Conservation (phyloP, 106 monocot species). For the Agapanthus africanus region DNA sequence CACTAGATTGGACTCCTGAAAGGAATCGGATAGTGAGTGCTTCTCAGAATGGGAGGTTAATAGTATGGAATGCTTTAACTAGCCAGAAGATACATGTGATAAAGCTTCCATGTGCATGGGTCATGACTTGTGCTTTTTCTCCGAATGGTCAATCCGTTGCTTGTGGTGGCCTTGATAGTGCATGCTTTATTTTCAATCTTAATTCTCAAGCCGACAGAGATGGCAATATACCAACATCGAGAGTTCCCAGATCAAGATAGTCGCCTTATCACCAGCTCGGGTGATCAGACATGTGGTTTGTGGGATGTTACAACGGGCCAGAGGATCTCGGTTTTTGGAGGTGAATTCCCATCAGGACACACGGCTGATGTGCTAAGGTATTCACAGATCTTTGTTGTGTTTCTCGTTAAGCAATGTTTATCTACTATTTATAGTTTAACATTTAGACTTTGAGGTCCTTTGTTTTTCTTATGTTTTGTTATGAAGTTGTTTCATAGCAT, state of each 20-base stretch:
- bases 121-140: slow-evolving; percentile 91
- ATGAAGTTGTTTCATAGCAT: too few species aligned
- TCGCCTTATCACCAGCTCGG: slow-evolving; percentile 79
- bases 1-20: slow-evolving; percentile 88
- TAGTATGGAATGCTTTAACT: slow-evolving; percentile 99
- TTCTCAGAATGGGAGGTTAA: slow-evolving; percentile 86
- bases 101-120: slow-evolving; percentile 86
- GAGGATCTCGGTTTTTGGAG: slow-evolving; percentile 85
- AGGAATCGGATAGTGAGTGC: slow-evolving; percentile 94
- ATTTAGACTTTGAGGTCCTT: too few species aligned
- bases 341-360: slow-evolving; percentile 98
- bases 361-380: slow-evolving; percentile 90
- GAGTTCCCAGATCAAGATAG: slow-evolving; percentile 80
- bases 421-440: too few species aligned
- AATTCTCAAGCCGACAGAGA: slow-evolving; percentile 74
- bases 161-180: slow-evolving; percentile 91
- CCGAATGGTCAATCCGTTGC: slow-evolving; percentile 90
- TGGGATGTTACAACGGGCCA: slow-evolving; percentile 98
- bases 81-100: slow-evolving; percentile 97
- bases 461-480: too few species aligned
- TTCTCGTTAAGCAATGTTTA: too few species aligned
- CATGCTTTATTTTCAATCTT: slow-evolving; percentile 88
- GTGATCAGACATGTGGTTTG: slow-evolving; percentile 88
- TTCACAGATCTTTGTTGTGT: too few species aligned
- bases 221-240: slow-evolving; percentile 75